These are phyloP conservation scores for Brasenia schreberi DNA, from an alignment of 164 flowering plant genomes.

Conservation along the genomic window DNA sequence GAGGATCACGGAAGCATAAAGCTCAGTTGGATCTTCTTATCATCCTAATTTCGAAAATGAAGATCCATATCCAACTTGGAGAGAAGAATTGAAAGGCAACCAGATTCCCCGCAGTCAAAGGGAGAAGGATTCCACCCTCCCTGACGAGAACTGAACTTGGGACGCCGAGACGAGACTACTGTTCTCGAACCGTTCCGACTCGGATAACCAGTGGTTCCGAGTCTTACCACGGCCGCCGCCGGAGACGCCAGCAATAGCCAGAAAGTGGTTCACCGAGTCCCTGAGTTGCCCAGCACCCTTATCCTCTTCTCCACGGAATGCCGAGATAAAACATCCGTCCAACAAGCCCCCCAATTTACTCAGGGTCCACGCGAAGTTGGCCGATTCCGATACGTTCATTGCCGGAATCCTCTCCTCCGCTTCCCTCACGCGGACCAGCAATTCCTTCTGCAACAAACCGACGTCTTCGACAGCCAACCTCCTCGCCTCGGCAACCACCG, in stretches of 20 bases:
- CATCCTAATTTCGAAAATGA: no score
- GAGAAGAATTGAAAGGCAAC: no score
- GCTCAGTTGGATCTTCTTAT: no score
- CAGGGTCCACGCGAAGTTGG: not conserved
- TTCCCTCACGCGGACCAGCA: slow-evolving; percentile 33
- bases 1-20: no score
- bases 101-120: no score
- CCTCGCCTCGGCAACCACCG: slow-evolving; percentile 30
- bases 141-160: no score
- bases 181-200: not conserved
- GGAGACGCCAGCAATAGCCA: not conserved
- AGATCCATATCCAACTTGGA: no score
- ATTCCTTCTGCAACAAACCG: slow-evolving; percentile 24
- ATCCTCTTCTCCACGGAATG: not conserved
- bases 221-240: not conserved
- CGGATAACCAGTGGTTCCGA: not conserved
- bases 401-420: slow-evolving; percentile 22
- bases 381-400: not conserved
- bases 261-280: not conserved
- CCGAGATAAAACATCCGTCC: not conserved
- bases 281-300: not conserved
- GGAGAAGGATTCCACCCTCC: no score
- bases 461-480: slow-evolving; percentile 33
- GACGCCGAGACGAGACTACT: not conserved
- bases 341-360: not conserved